Evolutionary conservation across 1,139 yeast genomes (phyloP).

Genomic region (Candida tetrigidarum): DNA sequence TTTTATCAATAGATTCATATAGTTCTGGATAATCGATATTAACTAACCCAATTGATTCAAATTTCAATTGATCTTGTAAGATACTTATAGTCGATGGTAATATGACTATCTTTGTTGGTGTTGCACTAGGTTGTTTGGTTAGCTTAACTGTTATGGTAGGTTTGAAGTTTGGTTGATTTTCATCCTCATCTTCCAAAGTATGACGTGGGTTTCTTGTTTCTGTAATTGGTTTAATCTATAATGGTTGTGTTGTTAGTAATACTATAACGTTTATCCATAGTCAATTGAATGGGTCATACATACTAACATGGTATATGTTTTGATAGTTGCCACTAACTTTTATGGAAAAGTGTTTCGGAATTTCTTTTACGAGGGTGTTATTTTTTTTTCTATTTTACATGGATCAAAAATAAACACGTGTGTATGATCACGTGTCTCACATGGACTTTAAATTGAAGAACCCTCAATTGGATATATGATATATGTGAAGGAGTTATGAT

Average conservation of each 20-base stretch:
- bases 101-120: slow-evolving; percentile 24
- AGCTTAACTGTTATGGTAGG: slow-evolving; percentile 19
- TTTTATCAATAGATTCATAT: slow-evolving; percentile 16
- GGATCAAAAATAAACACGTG: no score
- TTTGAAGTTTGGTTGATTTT: slow-evolving; percentile 17
- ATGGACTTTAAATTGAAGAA: not conserved
- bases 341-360: not conserved
- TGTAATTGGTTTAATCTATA: slow-evolving; percentile 60
- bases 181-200: slow-evolving; percentile 49
- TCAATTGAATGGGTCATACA: not conserved
- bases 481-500: no score
- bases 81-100: slow-evolving; percentile 34
- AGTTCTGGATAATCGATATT: slow-evolving; percentile 27
- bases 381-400: no score
- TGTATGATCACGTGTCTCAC: not conserved
- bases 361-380: not conserved
- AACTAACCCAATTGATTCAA: slow-evolving; percentile 26
- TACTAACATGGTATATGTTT: slow-evolving; percentile 11
- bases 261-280: not conserved
- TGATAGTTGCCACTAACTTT: slow-evolving; percentile 1
- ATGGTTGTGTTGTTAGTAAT: not conserved
- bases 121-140: not conserved
- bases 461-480: no score
- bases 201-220: slow-evolving; percentile 60
- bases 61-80: slow-evolving; percentile 24